Evolutionary conservation across 2,329 filamentous ascomycete genomes (phyloP), one percentile per base, ranked within the genome.

Genomic region (Neofusicoccum umdonicola): DNA sequence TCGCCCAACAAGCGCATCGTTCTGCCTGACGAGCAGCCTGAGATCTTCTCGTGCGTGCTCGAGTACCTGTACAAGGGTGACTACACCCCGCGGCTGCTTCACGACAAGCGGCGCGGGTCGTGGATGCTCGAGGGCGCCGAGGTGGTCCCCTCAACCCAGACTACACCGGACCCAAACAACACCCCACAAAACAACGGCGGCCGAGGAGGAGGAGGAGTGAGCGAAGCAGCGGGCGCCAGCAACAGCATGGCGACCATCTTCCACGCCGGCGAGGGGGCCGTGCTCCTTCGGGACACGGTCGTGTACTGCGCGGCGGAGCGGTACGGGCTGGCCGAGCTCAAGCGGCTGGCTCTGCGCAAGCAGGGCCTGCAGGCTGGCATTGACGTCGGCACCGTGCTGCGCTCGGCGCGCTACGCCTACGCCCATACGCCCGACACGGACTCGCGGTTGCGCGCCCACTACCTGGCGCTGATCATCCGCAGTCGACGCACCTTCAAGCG

Each of bases 61-160:
- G 93, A 97, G 83, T 97, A 93, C 79, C 88, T 97, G 70, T 97
- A 97, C 89, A 96, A 96, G 84, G 92, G 91, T 70, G 93, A 96
- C 85, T 97, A 96, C 82, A 95, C 91, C 79, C 93, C 93, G 64
- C 91, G 92, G 78, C 85, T 97, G 81, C 76, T 96, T 71, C 91
- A 92, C 79, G 91, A 91, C 86, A 92, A 91, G 85, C 88, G 89
- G 78, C 90, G 88, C 76, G 89, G 91, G 83, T 90, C 89, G 82
- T 97, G 91, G 91, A 88, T 92, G 77, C 91, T 97, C 81, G 92
- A 97, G 85, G 90, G 91, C 78, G 80, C 80, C 71, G 78, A 71
- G 74, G 82, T 81, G 22, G 42, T 60, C 31, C 42, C 42, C 56
- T 60, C 56, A 47, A 48, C 74, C 83, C 86, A 63, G 61, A 52